Conservation (phyloP, 192 early-diverging fungal genomes). For the Gigaspora rosea region DNA sequence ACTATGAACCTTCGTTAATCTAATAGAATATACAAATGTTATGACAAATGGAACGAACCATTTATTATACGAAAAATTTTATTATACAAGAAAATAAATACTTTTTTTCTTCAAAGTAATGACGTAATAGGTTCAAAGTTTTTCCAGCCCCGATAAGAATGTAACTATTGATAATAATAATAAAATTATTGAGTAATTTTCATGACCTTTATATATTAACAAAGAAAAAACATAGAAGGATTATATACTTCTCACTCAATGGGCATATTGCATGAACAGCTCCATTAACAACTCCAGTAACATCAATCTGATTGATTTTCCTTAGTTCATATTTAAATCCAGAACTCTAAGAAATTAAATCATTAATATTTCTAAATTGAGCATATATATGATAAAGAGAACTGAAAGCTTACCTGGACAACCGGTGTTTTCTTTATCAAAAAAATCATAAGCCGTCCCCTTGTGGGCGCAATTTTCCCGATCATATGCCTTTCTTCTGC, state of each 20-base stretch:
- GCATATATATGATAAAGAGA: background rate
- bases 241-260: conserved; percentile 1
- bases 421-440: background rate
- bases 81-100: background rate
- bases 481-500: background rate
- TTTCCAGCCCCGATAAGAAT: conserved; percentile 9
- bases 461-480: too few species aligned
- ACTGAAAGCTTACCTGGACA: background rate
- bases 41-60: background rate
- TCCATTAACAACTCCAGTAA: background rate
- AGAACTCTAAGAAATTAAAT: background rate
- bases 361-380: background rate
- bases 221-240: background rate
- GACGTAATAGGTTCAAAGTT: conserved; percentile 2
- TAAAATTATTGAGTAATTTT: background rate
- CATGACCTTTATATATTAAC: background rate
- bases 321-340: conserved; percentile 7
- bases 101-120: conserved; percentile 12
- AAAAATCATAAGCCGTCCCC: conserved; percentile 20
- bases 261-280: conserved; percentile 14
- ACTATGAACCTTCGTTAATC: background rate
- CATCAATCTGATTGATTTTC: background rate
- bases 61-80: background rate
- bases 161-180: background rate
- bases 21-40: background rate